Conservation (phyloP, 805 yeast genomes). For the Teunomyces tritomae region DNA sequence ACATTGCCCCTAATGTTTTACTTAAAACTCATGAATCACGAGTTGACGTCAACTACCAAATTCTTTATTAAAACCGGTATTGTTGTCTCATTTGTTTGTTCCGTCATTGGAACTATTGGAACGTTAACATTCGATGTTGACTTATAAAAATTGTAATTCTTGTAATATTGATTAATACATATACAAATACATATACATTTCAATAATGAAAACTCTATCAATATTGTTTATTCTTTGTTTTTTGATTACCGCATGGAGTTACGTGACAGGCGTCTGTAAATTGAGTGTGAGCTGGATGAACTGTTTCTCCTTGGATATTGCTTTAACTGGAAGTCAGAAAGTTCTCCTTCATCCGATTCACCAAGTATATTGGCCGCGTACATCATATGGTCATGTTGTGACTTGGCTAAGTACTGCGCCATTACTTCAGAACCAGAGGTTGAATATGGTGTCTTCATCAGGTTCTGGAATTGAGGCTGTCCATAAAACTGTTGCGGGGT, state of each 20-base stretch:
- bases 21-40: constrained; percentile 48
- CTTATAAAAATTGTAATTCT: background rate
- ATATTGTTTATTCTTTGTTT: background rate
- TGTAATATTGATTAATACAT: background rate
- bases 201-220: no score
- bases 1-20: constrained; percentile 77
- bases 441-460: constrained; percentile 11
- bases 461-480: constrained; percentile 7
- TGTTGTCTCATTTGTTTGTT: constrained; percentile 43
- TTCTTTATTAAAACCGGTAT: constrained; percentile 43
- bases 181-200: background rate
- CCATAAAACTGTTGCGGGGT: constrained; percentile 9
- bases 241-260: background rate
- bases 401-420: constrained; percentile 75
- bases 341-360: background rate
- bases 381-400: constrained; percentile 58
- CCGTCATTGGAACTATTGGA: constrained; percentile 61
- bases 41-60: constrained; percentile 40
- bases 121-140: constrained; percentile 8
- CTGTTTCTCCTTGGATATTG: background rate
- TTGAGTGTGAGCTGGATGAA: background rate
- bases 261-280: background rate
- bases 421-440: constrained; percentile 67
- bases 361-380: constrained; percentile 33
- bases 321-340: background rate